These are phyloP conservation scores for Setaria viridis DNA, from an alignment of 202 grass and related monocot genomes.

Conservation along the genomic window DNA sequence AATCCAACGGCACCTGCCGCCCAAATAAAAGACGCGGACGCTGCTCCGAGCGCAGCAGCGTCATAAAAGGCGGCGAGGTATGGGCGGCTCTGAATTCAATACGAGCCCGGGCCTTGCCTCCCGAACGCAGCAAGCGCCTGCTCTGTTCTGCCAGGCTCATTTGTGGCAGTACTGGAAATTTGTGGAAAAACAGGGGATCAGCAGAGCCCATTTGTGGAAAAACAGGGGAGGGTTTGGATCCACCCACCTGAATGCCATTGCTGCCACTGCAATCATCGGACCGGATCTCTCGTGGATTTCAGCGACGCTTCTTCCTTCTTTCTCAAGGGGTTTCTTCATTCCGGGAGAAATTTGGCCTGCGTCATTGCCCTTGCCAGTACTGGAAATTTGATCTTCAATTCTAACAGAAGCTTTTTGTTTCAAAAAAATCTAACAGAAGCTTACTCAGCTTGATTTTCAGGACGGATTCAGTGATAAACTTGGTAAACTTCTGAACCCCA, in stretches of 20 bases:
- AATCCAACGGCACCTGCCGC: slow-evolving; percentile 36
- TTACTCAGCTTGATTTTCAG: not conserved
- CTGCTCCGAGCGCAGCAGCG: slow-evolving; percentile 15
- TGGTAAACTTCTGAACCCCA: not conserved
- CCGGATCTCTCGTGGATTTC: slow-evolving; percentile 44
- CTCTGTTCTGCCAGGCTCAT: slow-evolving; percentile 19
- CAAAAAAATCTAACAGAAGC: not conserved
- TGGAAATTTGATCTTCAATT: not conserved
- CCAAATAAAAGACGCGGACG: slow-evolving; percentile 39
- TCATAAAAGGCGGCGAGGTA: slow-evolving; percentile 15
- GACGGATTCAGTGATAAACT: not conserved
- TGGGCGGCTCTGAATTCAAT: slow-evolving; percentile 51
- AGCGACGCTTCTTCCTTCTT: slow-evolving; percentile 8
- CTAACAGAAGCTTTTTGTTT: not conserved
- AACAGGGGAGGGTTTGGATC: not conserved
- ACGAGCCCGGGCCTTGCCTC: slow-evolving; percentile 1
- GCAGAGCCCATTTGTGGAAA: slow-evolving; percentile 52
- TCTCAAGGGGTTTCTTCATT: not conserved
- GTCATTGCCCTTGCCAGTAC: slow-evolving; percentile 4
- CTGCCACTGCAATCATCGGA: slow-evolving; percentile 3
- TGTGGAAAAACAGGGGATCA: slow-evolving; percentile 34
- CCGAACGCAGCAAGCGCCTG: not conserved
- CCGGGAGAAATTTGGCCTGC: slow-evolving; percentile 7
- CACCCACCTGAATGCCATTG: not conserved
- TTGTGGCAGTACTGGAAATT: slow-evolving; percentile 26